Percentiles rank a stretch among this genome's conserved stretches.
Evolutionary conservation across 2,329 filamentous ascomycete species (phyloP).

Genomic region (Beauveria brongniartii): DNA sequence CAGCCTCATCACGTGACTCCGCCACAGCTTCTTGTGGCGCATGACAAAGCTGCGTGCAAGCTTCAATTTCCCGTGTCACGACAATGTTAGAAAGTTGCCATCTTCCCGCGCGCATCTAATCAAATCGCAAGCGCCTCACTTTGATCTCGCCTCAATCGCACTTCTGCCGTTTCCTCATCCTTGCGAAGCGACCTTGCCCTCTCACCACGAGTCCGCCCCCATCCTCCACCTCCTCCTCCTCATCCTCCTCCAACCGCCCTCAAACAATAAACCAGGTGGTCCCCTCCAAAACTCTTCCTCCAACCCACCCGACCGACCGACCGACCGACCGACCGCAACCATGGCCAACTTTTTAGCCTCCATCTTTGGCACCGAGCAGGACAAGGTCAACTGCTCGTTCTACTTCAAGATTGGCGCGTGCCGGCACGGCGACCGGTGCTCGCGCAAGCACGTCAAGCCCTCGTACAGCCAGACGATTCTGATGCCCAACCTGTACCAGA

Average conservation of each 20-base stretch:
- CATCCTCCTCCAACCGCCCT: neutral
- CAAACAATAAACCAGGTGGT: too few relatives aligned
- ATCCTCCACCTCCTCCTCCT: neutral
- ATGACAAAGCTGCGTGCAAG: neutral
- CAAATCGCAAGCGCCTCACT: neutral
- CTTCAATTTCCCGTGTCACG: conserved; percentile 2
- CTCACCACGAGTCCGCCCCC: too few relatives aligned
- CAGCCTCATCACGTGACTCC: conserved; percentile 4
- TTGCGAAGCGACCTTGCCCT: too few relatives aligned
- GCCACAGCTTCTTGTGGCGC: conserved; percentile 7
- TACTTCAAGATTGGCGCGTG: conserved; percentile 98
- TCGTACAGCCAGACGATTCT: conserved; percentile 97
- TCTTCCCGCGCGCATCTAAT: neutral
- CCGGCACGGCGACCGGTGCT: conserved; percentile 96
- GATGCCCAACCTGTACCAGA: conserved; percentile 97
- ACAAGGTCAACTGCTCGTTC: conserved; percentile 99
- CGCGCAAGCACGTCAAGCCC: conserved; percentile 97
- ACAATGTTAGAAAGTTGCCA: neutral
- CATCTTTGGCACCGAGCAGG: conserved; percentile 99
- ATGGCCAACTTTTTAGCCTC: conserved; percentile 99
- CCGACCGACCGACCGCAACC: conserved; percentile 15
- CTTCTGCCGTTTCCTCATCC: too few relatives aligned
- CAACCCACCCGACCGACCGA: too few relatives aligned
- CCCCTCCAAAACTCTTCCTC: neutral
- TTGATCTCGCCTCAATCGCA: too few relatives aligned